Percentiles rank a stretch among this genome's conserved stretches.
Evolutionary conservation across 495 filamentous ascomycete species (phyloP).

Genomic region (Hyaloscypha bicolor): DNA sequence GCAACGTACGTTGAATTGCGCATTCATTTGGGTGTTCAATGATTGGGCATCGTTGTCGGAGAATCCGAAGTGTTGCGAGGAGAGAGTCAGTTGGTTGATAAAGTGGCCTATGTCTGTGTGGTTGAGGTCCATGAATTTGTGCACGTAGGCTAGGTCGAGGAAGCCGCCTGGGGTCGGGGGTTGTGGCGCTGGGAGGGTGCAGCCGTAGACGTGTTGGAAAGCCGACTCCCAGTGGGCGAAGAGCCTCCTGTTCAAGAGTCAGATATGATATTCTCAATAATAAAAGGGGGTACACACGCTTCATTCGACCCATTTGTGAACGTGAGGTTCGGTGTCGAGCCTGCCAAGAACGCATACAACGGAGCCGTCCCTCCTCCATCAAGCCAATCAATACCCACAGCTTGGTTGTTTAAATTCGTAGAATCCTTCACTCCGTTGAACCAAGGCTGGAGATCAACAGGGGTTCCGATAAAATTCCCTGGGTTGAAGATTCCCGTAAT

Average conservation of each 20-base stretch:
- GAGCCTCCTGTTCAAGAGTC: slow-evolving; percentile 20
- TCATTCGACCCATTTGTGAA: slow-evolving; percentile 25
- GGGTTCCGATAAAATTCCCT: slow-evolving; percentile 39
- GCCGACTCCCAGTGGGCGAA: slow-evolving; percentile 28
- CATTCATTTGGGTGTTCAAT: slow-evolving; percentile 18
- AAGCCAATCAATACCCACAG: slow-evolving; percentile 31
- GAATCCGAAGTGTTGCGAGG: slow-evolving; percentile 26
- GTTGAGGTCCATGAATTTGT: slow-evolving; percentile 35
- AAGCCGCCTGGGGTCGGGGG: slow-evolving; percentile 8
- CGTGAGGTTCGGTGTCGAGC: slow-evolving; percentile 10
- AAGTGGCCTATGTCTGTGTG: slow-evolving; percentile 31
- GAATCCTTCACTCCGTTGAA: slow-evolving; percentile 48
- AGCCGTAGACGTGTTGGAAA: slow-evolving; percentile 29
- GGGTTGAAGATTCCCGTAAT: slow-evolving; percentile 48
- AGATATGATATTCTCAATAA: neutral
- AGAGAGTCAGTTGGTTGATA: slow-evolving; percentile 27
- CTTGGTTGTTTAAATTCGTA: slow-evolving; percentile 40
- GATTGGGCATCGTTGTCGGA: slow-evolving; percentile 26
- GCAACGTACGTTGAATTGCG: slow-evolving; percentile 29
- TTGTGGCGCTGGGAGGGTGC: slow-evolving; percentile 21
- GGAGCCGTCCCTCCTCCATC: slow-evolving; percentile 26
- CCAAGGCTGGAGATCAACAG: slow-evolving; percentile 49
- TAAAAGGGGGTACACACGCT: slow-evolving; percentile 18
- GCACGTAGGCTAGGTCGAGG: slow-evolving; percentile 22
- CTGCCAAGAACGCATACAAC: slow-evolving; percentile 21